A percentile compares a stretch with the other conserved stretches of the same genome.
Evolutionary conservation across 2,329 filamentous ascomycete genomes (phyloP).

Genomic region (Polytolypa hystricis): DNA sequence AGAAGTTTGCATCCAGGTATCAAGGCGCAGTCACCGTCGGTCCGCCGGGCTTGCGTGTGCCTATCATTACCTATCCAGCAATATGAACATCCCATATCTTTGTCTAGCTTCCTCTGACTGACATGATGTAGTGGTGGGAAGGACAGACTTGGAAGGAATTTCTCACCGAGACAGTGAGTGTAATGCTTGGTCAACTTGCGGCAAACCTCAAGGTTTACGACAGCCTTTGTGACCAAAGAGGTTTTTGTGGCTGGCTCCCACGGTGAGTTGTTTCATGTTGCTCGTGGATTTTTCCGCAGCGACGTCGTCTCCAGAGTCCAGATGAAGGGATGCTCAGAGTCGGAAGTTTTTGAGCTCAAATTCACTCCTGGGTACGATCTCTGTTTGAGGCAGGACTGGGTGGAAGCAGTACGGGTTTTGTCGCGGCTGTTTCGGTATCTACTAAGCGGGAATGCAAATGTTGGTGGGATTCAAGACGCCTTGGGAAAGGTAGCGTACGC

Average conservation of each 20-base stretch:
- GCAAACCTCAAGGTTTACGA: constrained; percentile 2
- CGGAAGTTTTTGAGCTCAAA: constrained; percentile 2
- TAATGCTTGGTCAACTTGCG: constrained; percentile 11
- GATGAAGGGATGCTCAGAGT: constrained; percentile 1
- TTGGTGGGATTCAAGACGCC: constrained; percentile 7
- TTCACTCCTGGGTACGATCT: constrained; percentile 11
- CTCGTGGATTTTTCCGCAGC: background rate
- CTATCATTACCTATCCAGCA: background rate
- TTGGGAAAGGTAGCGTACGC: constrained; percentile 1
- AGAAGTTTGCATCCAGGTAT: background rate
- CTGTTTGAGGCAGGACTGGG: constrained; percentile 9
- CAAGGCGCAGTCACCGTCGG: constrained; percentile 4
- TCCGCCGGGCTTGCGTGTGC: background rate
- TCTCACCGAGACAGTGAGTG: constrained; percentile 6
- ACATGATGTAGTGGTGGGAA: constrained; percentile 8
- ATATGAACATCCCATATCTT: constrained; percentile 1
- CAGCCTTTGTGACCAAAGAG: constrained; percentile 1
- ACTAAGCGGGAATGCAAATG: constrained; percentile 9
- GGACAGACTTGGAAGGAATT: constrained; percentile 9
- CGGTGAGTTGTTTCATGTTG: background rate
- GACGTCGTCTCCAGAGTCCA: constrained; percentile 1
- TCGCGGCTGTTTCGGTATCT: constrained; percentile 10
- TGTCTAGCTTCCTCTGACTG: background rate
- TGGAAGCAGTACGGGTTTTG: constrained; percentile 10
- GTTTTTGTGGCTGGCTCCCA: constrained; percentile 4